Evolutionary conservation across 106 monocot species (phyloP), one percentile per base, ranked within the genome.

Genomic region (Amphibolis antarctica): DNA sequence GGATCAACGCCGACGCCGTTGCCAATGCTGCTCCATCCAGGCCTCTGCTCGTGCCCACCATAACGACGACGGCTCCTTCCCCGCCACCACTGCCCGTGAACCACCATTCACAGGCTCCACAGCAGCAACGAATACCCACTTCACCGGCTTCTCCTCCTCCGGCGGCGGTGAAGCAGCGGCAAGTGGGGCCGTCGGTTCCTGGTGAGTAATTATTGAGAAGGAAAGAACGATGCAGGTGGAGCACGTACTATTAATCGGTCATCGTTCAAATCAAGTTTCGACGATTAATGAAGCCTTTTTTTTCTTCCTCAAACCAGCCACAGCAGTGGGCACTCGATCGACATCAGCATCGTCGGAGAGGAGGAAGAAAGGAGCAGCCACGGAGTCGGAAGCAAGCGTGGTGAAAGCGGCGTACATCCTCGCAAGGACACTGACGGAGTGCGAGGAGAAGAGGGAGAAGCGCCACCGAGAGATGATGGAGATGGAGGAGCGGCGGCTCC

Each of bases 391-490:
- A 9, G 72, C 78, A 45, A 79, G 88, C 71, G 80, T 93, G 47
- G 75, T 83, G 12, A 71, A 78, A 25, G 77, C 83, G 15, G 88
- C 88, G 58, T 77, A 78, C 27, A 72, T 83, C 62, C 72, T 93
- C 22, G 74, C 88, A 19, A 78, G 72, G 46, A 69, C 93, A 14
- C 44, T 93, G 56, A 64, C 83, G 64, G 72, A 82, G 0, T 88
- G 88, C 65, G 88, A 93, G 74, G 93, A 93, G 69, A 80, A 76
- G 79, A 59, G 81, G 48, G 85, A 88, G 63, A 78, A 70, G 73
- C 76, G 88, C 18, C 93, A 93, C 81, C 82, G 81, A 10, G 85
- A 88, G 13, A 42, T 86, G 53, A 46, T 88, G 62, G 81, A 83
- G 68, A 69, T 93, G 30, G 85, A 93, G 75, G 88, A 88, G 76